These are phyloP conservation scores for Leptomonas seymouri DNA, from an alignment of 208 protist genomes.

Conservation along the genomic window DNA sequence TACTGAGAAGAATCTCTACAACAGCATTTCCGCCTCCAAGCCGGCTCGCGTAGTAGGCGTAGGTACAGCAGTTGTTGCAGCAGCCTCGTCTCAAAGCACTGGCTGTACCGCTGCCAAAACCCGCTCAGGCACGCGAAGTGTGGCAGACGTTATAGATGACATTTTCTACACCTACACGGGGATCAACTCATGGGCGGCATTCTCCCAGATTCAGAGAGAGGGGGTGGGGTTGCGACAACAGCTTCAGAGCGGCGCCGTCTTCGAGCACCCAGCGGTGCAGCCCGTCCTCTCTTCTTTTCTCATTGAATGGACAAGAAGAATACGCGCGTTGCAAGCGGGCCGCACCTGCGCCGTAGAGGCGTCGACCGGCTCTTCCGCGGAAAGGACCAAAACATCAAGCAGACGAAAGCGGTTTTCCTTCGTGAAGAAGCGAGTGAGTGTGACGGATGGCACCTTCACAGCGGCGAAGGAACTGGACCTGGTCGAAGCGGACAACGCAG, in stretches of 20 bases:
- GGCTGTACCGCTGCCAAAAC: too few species aligned
- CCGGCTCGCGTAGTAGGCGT: background rate
- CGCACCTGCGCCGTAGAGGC: constrained; percentile 11
- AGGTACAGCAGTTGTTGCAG: background rate
- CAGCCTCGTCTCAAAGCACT: background rate
- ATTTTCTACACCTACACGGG: constrained; percentile 73
- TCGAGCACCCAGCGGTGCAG: constrained; percentile 51
- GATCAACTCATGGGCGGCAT: constrained; percentile 35
- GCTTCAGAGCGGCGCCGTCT: constrained; percentile 47
- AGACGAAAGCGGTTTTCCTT: background rate
- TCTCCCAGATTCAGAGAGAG: constrained; percentile 49
- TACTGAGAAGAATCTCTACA: background rate
- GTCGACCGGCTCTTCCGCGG: background rate
- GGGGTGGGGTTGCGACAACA: constrained; percentile 41
- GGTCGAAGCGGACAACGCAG: constrained; percentile 1
- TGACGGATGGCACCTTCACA: background rate
- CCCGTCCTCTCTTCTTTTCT: constrained; percentile 46
- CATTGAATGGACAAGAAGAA: constrained; percentile 30
- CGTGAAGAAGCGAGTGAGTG: background rate
- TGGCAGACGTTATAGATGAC: constrained; percentile 48
- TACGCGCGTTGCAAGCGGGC: constrained; percentile 18
- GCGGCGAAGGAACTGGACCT: constrained; percentile 11
- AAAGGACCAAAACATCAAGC: too few species aligned
- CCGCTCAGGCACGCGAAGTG: constrained; percentile 24
- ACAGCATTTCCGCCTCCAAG: background rate